A percentile compares a stretch with the other conserved stretches of the same genome.
Conservation (phyloP, 2,329 filamentous ascomycete genomes). For the Phialophora chinensis region DNA sequence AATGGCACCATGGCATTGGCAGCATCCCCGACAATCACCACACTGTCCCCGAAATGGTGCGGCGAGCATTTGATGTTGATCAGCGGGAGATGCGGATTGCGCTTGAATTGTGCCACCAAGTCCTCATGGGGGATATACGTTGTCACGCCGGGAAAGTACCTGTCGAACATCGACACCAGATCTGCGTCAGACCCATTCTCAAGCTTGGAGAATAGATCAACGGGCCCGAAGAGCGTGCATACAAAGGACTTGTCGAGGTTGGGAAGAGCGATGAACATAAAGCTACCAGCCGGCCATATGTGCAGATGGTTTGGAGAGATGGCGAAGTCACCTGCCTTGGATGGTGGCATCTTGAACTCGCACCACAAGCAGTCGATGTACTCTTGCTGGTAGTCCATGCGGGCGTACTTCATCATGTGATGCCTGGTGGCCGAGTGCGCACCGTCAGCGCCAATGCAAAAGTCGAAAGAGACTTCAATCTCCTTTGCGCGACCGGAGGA, state of each 20-base stretch:
- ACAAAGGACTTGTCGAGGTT: slow-evolving; percentile 89
- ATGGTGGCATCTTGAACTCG: slow-evolving; percentile 80
- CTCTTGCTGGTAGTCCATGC: slow-evolving; percentile 88
- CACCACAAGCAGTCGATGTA: slow-evolving; percentile 99
- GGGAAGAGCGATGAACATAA: slow-evolving; percentile 99
- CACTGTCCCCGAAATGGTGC: slow-evolving; percentile 78
- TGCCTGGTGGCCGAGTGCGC: slow-evolving; percentile 90
- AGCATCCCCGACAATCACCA: slow-evolving; percentile 88
- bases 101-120: slow-evolving; percentile 74
- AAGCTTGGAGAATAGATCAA: slow-evolving; percentile 70
- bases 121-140: slow-evolving; percentile 64
- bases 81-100: slow-evolving; percentile 87
- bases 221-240: slow-evolving; percentile 88
- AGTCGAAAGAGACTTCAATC: slow-evolving; percentile 84
- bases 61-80: slow-evolving; percentile 93
- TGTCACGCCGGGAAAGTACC: slow-evolving; percentile 83
- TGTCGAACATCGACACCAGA: slow-evolving; percentile 75
- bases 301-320: slow-evolving; percentile 94
- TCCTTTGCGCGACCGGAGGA: slow-evolving; percentile 62
- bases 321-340: slow-evolving; percentile 61
- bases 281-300: slow-evolving; percentile 92
- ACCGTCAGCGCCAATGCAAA: slow-evolving; percentile 92
- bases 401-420: slow-evolving; percentile 93
- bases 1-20: slow-evolving; percentile 98
- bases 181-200: slow-evolving; percentile 62